These are phyloP conservation scores for Boechera divaricarpa DNA, from an alignment of 345 rosid genomes.

Conservation along the genomic window DNA sequence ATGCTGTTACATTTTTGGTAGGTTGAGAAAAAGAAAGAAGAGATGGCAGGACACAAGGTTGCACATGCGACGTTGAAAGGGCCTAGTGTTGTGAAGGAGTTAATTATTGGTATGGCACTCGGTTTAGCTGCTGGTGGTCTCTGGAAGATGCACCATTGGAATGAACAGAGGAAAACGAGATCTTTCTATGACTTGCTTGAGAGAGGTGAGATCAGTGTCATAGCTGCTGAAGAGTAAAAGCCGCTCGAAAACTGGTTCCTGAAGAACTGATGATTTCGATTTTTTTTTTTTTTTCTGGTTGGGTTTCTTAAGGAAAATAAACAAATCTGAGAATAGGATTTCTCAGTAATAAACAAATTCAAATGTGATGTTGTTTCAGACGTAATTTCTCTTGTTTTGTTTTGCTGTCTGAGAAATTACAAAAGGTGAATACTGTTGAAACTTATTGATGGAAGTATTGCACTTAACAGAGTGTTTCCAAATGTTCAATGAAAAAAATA, in stretches of 20 bases:
- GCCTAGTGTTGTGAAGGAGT: constrained; percentile 83
- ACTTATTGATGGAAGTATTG: constrained; percentile 14
- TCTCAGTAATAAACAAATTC: constrained; percentile 20
- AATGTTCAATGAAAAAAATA: neutral
- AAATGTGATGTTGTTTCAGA: constrained; percentile 22
- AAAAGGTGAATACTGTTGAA: constrained; percentile 21
- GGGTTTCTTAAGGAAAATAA: constrained; percentile 28
- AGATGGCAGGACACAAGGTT: constrained; percentile 74
- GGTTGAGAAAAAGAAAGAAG: constrained; percentile 36
- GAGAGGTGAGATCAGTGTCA: constrained; percentile 83
- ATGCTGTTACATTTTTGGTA: constrained; percentile 9
- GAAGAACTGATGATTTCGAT: neutral
- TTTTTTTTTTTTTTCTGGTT: neutral
- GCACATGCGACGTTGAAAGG: constrained; percentile 83
- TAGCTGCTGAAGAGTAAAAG: constrained; percentile 59
- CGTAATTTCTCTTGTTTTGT: constrained; percentile 7
- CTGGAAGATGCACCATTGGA: constrained; percentile 86
- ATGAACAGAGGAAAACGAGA: constrained; percentile 77
- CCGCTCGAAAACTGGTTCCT: neutral
- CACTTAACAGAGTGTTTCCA: neutral
- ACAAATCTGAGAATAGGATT: constrained; percentile 23
- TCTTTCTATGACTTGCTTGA: constrained; percentile 73
- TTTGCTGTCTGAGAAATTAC: neutral
- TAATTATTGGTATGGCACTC: constrained; percentile 58
- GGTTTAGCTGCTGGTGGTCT: constrained; percentile 66